Evolutionary conservation across 1,284 basidiomycete genomes (phyloP), one percentile per base, ranked within the genome.

Genomic region (Microbotryum violaceum): DNA sequence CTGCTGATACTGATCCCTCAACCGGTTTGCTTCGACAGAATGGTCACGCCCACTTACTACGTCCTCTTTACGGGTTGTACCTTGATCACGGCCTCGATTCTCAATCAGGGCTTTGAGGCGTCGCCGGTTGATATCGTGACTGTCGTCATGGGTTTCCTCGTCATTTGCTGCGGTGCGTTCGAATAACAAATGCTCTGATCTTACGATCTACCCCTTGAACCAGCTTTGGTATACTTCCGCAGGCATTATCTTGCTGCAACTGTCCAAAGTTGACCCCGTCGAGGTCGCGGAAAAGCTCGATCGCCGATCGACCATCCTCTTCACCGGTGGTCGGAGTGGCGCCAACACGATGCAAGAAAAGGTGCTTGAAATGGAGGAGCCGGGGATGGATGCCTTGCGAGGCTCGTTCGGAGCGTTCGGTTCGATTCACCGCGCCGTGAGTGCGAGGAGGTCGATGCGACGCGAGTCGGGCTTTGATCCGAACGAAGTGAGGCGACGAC

Each of bases 91-190:
- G 72, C 73, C 33, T 74, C 77, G 67, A 87, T 94, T 67, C 83
- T 97, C 46, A 94, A 91, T 79, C 83, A 92, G 79, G 94, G 94
- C 45, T 83, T 98, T 65, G 81, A 87, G 58, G 88, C 93, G 0
- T 56, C 61, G 4, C 81, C 84, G 2, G 83, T 81, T 0, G 82
- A 88, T 67, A 91, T 97, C 60, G 81, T 97, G 63, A 97, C 93
- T 5, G 83, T 97, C 68, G 89, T 97, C 33, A 73, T 82, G 77
- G 93, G 86, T 21, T 97, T 97, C 80, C 77, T 91, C 68, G 84
- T 87, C 66, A 92, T 91, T 64, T 65, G 54, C 53, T 49, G 50
- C 49, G 65, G 67, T 62, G 49, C 42, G 42, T 49, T 29, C 20
- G 45, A 16, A 16, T 54, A 4, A 27, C 9, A 4, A 23, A 47